Percentiles rank a stretch among this genome's conserved stretches.
phyloP scores from a whole-genome alignment of 768 basidiomycete species.

The Tephrocybe rancida region DNA sequence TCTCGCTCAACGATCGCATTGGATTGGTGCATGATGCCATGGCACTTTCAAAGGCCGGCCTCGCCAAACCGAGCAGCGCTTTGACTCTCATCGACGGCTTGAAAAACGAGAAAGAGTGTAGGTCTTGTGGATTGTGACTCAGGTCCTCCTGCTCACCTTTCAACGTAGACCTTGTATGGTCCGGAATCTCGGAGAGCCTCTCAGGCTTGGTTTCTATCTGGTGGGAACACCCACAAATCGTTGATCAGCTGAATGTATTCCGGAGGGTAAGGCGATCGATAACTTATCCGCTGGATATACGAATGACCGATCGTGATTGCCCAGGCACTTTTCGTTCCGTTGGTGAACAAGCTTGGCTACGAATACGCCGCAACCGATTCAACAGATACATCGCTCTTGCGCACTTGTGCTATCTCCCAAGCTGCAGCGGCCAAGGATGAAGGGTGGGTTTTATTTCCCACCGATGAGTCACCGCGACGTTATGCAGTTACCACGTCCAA shows the following conservation, averaged over 20 bases:
- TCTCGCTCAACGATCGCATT: slow-evolving; percentile 85
- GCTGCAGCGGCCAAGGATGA: slow-evolving; percentile 35
- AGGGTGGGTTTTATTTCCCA: slow-evolving; percentile 19
- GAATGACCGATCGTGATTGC: neutral
- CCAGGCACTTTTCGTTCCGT: slow-evolving; percentile 68
- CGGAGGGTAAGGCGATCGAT: slow-evolving; percentile 46
- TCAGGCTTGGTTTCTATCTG: slow-evolving; percentile 61
- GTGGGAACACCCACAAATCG: slow-evolving; percentile 76
- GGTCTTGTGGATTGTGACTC: slow-evolving; percentile 25
- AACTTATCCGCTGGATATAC: neutral
- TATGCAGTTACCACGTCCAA: too few relatives aligned
- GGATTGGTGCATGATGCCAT: slow-evolving; percentile 86
- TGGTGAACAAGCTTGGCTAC: slow-evolving; percentile 80
- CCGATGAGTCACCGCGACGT: too few relatives aligned
- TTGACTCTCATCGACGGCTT: slow-evolving; percentile 73
- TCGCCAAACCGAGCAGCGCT: slow-evolving; percentile 73
- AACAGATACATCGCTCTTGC: slow-evolving; percentile 67
- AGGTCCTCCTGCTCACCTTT: neutral
- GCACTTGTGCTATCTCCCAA: slow-evolving; percentile 70
- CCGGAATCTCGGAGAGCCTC: slow-evolving; percentile 63
- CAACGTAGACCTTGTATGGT: slow-evolving; percentile 81
- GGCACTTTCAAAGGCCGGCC: slow-evolving; percentile 81
- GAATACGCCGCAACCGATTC: slow-evolving; percentile 69
- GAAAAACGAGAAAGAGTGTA: slow-evolving; percentile 77
- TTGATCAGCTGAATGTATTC: slow-evolving; percentile 59